Conservation (phyloP, 73 alveolate species). For the Paramecium primaurelia region DNA sequence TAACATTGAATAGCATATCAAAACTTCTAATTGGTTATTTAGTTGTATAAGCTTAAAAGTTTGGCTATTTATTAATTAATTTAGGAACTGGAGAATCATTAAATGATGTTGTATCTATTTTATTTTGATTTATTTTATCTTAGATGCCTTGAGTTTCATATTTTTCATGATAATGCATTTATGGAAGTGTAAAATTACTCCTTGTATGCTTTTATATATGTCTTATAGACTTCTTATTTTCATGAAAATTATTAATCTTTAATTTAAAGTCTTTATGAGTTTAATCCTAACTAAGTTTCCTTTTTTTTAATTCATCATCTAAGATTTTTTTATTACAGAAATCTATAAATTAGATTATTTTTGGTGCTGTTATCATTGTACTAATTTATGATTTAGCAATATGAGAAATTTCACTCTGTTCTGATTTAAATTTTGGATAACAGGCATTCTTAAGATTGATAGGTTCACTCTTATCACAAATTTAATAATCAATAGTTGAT, state of each 20-base stretch:
- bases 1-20: conserved; percentile 33
- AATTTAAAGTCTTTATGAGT: not conserved
- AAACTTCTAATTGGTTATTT: not conserved
- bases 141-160: not conserved
- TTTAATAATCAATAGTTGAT: not conserved
- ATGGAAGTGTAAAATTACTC: not conserved
- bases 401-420: not conserved
- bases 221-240: not conserved
- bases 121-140: not conserved
- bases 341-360: not conserved
- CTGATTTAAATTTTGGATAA: not conserved
- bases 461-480: conserved; percentile 2
- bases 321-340: not conserved
- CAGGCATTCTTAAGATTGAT: not conserved
- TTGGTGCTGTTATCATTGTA: not conserved
- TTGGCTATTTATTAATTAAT: not conserved
- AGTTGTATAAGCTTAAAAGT: not conserved
- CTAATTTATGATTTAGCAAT: not conserved
- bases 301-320: not conserved
- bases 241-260: not conserved
- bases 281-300: not conserved
- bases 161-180: not conserved
- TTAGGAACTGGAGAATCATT: not conserved
- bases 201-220: not conserved
- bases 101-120: not conserved